Base-by-base conservation (phyloP, 192 early-diverging fungal species). In the Paraglomus occultum region DNA sequence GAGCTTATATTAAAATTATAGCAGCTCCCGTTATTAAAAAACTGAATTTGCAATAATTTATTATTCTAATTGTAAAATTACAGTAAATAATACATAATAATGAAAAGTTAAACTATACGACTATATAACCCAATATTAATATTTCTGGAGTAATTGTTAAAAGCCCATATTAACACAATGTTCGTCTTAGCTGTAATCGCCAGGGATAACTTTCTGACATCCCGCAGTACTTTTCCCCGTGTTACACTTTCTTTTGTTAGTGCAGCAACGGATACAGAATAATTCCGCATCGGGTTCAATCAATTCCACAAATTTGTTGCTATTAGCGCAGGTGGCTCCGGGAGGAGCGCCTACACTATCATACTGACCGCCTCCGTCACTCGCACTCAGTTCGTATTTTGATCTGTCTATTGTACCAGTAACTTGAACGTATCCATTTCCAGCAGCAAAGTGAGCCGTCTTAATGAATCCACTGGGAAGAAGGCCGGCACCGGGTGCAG, bases 181-280 rank as follows among this genome's bases (percentile, higher is more conserved):
- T 31, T 31, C 3, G 31, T 31, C 31, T 31, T 31, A 31, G 31
- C 31, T 31, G 31, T 63, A 63, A 47, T 48, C 9, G 12, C 61
- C 61, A 12, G 61, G 61, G 12, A 63, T 31, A 14, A 79, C 62
- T 1, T 1, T 2, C 10, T 63, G 11, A 38, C 77, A 79, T 12
- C 77, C 77, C 0, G 70, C 12, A 39, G 70, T 74, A 1, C 73
- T 75, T 44, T 47, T 8, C 49, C 66, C 51, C 6, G 51, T 43
- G 0, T 73, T 64, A 48, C 77, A 79, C 23, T 76, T 73, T 31
- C 12, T 47, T 23, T 63, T 64, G 44, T 82, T 67, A 38, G 74
- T 74, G 40, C 83, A 84, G 64, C 84, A 84, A 51, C 82, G 76
- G 72, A 85, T 77, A 75, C 84, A 85, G 68, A 76, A 85, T 51